Evolutionary conservation across 768 basidiomycete genomes (phyloP).

Genomic region (Russula vinacea): DNA sequence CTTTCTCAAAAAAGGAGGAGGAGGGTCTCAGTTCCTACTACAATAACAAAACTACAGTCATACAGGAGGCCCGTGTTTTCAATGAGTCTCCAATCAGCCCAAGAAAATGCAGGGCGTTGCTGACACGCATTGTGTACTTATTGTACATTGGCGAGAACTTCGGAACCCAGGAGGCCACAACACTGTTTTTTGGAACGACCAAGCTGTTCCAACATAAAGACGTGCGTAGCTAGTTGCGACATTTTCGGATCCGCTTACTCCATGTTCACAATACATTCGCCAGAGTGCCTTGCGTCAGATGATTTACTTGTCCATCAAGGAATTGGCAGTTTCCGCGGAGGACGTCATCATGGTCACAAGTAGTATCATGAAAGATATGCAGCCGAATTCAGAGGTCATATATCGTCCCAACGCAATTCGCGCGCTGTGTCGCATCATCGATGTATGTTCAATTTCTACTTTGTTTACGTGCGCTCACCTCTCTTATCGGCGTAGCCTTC

Average conservation of each 20-base stretch:
- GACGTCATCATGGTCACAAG: constrained; percentile 99
- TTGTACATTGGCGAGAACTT: constrained; percentile 96
- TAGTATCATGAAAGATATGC: constrained; percentile 99
- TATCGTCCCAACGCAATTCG: constrained; percentile 98
- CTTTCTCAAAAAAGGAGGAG: constrained; percentile 94
- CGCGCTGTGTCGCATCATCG: constrained; percentile 93
- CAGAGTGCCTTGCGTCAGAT: constrained; percentile 94
- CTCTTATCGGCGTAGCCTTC: constrained; percentile 62
- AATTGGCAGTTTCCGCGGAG: constrained; percentile 90
- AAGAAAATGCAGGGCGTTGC: constrained; percentile 90
- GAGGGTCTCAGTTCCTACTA: constrained; percentile 91
- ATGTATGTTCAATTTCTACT: constrained; percentile 56
- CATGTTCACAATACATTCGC: constrained; percentile 22
- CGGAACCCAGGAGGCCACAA: constrained; percentile 93
- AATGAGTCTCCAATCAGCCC: constrained; percentile 99
- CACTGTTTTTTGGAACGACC: constrained; percentile 96
- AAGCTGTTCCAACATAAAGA: constrained; percentile 99
- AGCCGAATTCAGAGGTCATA: constrained; percentile 96
- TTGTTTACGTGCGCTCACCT: constrained; percentile 19
- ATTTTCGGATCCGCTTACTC: neutral
- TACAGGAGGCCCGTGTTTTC: constrained; percentile 98
- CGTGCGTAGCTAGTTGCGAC: constrained; percentile 50
- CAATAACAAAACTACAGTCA: constrained; percentile 96
- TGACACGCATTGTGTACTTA: constrained; percentile 95
- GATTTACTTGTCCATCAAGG: constrained; percentile 98